A percentile compares a stretch with the other conserved stretches of the same genome.
These are phyloP conservation scores for Phycomyces blakesleeanus DNA, from an alignment of 192 early-diverging fungal species.

Conservation along the genomic window DNA sequence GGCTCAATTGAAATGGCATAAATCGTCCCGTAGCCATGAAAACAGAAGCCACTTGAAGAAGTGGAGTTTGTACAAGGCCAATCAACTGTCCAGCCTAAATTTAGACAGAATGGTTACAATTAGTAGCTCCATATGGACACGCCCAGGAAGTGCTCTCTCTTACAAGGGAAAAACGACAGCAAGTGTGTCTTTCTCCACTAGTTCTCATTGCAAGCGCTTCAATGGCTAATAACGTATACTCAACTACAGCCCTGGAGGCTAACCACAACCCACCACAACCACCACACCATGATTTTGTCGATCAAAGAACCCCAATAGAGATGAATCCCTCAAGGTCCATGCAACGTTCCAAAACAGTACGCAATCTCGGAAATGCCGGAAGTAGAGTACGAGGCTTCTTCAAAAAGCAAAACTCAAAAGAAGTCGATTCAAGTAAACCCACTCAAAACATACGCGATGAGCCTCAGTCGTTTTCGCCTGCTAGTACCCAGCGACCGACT, in stretches of 20 bases:
- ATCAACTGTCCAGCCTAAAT: no score
- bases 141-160: no score
- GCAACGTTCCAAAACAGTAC: slow-evolving; percentile 31
- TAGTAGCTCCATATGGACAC: no score
- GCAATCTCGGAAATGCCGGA: slow-evolving; percentile 23
- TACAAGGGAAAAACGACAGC: no score
- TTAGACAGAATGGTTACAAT: no score
- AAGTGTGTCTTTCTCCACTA: no score
- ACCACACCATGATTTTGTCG: not conserved
- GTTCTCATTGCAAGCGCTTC: no score
- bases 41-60: no score
- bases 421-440: not conserved
- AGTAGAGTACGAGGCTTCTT: slow-evolving; percentile 27
- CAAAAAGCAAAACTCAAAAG: slow-evolving; percentile 15
- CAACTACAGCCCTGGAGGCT: not conserved
- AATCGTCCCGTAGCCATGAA: no score
- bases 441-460: not conserved
- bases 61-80: no score
- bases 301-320: not conserved
- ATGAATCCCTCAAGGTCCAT: slow-evolving; percentile 16
- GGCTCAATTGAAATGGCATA: no score
- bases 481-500: not conserved
- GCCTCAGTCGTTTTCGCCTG: not conserved
- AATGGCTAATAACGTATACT: no score
- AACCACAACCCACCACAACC: not conserved